A percentile compares a stretch with the other conserved stretches of the same genome.
phyloP scores from a whole-genome alignment of 2,329 filamentous ascomycete species.

The Aschersonia sp. region DNA sequence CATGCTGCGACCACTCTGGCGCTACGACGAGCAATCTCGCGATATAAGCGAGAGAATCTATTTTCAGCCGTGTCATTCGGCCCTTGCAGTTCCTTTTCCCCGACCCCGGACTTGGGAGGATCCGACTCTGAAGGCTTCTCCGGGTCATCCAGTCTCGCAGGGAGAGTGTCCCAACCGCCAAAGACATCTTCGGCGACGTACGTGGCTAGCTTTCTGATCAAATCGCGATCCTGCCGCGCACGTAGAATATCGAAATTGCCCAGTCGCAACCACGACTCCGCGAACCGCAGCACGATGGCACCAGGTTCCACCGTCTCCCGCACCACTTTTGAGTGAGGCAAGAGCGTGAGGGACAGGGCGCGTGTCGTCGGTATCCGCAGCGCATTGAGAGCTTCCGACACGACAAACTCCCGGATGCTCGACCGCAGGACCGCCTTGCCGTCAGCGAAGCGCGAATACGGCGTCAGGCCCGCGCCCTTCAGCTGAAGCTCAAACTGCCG shows the following conservation, averaged over 20 bases:
- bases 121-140: conserved; percentile 28
- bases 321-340: conserved; percentile 57
- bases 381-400: conserved; percentile 78
- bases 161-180: conserved; percentile 73
- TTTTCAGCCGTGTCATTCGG: conserved; percentile 60
- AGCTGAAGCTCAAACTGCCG: conserved; percentile 79
- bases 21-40: conserved; percentile 75
- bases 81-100: conserved; percentile 49
- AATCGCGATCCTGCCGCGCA: conserved; percentile 59
- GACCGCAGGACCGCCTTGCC: conserved; percentile 86
- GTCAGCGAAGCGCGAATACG: conserved; percentile 92
- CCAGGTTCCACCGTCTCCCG: conserved; percentile 77
- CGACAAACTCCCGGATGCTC: conserved; percentile 87
- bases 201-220: conserved; percentile 60
- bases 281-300: conserved; percentile 84
- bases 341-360: conserved; percentile 66
- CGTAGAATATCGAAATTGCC: conserved; percentile 94
- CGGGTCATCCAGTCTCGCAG: conserved; percentile 40
- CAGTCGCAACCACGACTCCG: conserved; percentile 78
- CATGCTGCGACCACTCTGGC: conserved; percentile 79
- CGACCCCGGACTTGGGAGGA: conserved; percentile 34
- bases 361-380: conserved; percentile 76
- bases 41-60: conserved; percentile 72
- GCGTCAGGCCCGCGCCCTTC: conserved; percentile 85
- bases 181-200: conserved; percentile 84